These are phyloP conservation scores for Cytauxzoon felis DNA, from an alignment of 169 alveolate species.

Conservation along the genomic window DNA sequence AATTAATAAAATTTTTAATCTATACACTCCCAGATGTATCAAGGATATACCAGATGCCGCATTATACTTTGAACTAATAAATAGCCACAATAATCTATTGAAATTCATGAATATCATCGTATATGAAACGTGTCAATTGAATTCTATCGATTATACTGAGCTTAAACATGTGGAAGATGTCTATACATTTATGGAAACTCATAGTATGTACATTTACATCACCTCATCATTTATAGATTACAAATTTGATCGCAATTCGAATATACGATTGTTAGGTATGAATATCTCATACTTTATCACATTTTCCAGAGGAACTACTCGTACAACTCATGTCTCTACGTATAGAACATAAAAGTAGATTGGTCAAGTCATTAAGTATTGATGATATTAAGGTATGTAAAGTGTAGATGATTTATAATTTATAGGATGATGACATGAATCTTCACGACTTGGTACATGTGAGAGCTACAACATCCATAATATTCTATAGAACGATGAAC, in stretches of 20 bases:
- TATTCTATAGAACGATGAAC: too few relatives aligned
- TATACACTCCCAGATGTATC: background rate
- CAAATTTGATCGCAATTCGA: background rate
- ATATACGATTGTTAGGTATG: background rate
- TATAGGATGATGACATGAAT: too few relatives aligned
- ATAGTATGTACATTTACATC: too few relatives aligned
- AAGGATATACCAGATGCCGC: too few relatives aligned
- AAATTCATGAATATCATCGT: constrained; percentile 1
- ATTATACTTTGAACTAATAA: constrained; percentile 3
- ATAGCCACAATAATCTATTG: constrained; percentile 1
- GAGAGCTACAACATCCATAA: too few relatives aligned
- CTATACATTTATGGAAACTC: too few relatives aligned
- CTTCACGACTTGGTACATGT: too few relatives aligned
- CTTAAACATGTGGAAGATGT: constrained; percentile 5
- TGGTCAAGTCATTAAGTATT: background rate
- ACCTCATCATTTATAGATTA: background rate
- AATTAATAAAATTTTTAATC: background rate
- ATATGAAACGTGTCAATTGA: background rate
- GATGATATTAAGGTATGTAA: too few relatives aligned
- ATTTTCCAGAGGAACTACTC: constrained; percentile 1
- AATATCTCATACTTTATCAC: background rate
- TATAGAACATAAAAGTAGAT: background rate
- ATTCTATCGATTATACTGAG: background rate
- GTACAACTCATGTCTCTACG: constrained; percentile 1
- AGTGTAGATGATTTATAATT: too few relatives aligned